Base-by-base conservation (phyloP, 2,329 filamentous ascomycete species). In the Exophiala mesophila region DNA sequence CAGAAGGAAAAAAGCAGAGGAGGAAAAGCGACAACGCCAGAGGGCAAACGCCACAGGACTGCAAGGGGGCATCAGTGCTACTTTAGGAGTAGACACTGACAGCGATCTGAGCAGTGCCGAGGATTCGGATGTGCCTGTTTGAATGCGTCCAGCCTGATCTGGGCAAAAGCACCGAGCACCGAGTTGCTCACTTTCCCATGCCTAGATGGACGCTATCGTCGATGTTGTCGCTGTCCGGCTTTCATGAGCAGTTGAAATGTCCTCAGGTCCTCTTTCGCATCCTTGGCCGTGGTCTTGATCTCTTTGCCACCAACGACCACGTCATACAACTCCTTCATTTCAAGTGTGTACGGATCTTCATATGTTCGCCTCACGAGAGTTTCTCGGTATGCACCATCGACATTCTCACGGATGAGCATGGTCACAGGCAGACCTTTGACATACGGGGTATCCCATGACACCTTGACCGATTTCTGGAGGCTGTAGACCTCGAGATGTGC, bases 401-500 rank as follows among this genome's bases (percentile, higher is more conserved):
- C 61, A 31, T 62, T 57, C 49, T 78, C 73, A 4, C 64, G 55
- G 6, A 78, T 59, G 0, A 58, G 60, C 55, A 78, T 66, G 1
- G 64, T 73, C 6, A 73, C 70, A 0, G 76, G 74, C 2, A 81
- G 58, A 0, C 74, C 78, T 52, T 79, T 80, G 26, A 81, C 62
- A 44, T 73, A 81, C 0, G 78, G 78, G 0, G 72, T 74, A 52
- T 81, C 74, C 47, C 72, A 78, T 20, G 70, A 55, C 13, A 80
- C 63, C 2, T 63, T 63, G 0, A 81, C 73, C 0, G 67, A 70
- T 58, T 80, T 81, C 10, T 67, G 59, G 10, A 62, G 55, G 0
- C 67, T 67, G 52, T 74, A 80, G 0, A 80, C 63, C 60, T 92
- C 85, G 34, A 94, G 84, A 50, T 86, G 78, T 50, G 77, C 85